These are phyloP conservation scores for Aphanomyces invadans DNA, from an alignment of 352 stramenopile species.

Conservation along the genomic window DNA sequence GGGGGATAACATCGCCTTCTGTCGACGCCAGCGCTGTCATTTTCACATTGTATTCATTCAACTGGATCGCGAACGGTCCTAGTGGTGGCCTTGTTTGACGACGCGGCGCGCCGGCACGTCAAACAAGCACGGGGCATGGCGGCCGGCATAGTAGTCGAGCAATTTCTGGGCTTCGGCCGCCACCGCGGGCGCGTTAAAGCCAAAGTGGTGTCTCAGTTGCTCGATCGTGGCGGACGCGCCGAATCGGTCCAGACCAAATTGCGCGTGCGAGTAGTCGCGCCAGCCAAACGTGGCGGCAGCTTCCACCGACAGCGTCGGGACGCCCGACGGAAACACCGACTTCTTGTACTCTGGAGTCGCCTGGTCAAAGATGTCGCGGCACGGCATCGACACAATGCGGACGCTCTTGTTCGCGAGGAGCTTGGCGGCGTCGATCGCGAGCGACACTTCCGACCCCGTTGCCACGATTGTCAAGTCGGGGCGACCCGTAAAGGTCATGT, in stretches of 20 bases:
- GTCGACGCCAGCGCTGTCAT: too few species aligned
- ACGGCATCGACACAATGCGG: constrained; percentile 96
- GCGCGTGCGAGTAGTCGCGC: constrained; percentile 92
- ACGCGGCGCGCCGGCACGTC: constrained; percentile 54
- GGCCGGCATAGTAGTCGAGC: constrained; percentile 88
- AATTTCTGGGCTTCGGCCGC: constrained; percentile 87
- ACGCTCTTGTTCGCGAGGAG: constrained; percentile 74
- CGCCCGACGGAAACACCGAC: constrained; percentile 89
- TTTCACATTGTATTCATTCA: too few species aligned
- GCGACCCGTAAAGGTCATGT: constrained; percentile 54
- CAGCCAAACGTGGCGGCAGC: constrained; percentile 91
- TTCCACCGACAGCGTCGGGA: constrained; percentile 95
- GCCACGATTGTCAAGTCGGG: constrained; percentile 90
- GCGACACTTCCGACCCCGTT: constrained; percentile 94
- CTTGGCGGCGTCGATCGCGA: constrained; percentile 93
- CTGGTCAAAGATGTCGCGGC: constrained; percentile 95
- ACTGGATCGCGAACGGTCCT: too few species aligned
- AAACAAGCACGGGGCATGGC: constrained; percentile 59
- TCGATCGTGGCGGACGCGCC: constrained; percentile 80
- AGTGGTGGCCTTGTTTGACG: constrained; percentile 59
- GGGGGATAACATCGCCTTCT: too few species aligned
- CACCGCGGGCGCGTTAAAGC: constrained; percentile 94
- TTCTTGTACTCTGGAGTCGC: constrained; percentile 95
- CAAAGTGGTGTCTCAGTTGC: constrained; percentile 91
- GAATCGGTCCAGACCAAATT: constrained; percentile 88